Evolutionary conservation across 768 basidiomycete species (phyloP).

Genomic region (Cantharellus cinnabarinus): DNA sequence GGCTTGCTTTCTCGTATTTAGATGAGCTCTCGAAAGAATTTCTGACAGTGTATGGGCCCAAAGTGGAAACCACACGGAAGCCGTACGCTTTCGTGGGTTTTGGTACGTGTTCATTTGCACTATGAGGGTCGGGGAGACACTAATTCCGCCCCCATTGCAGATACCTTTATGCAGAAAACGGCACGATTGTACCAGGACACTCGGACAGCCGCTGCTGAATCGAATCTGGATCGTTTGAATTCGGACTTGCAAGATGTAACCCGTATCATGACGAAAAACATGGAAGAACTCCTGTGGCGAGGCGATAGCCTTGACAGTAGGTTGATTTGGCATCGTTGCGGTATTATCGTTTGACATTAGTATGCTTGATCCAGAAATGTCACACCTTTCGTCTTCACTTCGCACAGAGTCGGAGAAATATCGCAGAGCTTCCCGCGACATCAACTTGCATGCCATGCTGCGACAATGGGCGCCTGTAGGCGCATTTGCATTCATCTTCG

Average conservation of each 20-base stretch:
- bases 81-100: constrained; percentile 99
- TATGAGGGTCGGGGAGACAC: background rate
- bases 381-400: constrained; percentile 81
- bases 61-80: constrained; percentile 78
- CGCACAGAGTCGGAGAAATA: constrained; percentile 96
- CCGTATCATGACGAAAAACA: constrained; percentile 99
- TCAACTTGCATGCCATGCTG: constrained; percentile 84
- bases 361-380: constrained; percentile 51
- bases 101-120: constrained; percentile 31
- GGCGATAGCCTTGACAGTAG: constrained; percentile 90
- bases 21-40: constrained; percentile 97
- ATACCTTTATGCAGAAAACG: constrained; percentile 98
- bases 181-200: constrained; percentile 89
- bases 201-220: constrained; percentile 40
- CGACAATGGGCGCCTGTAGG: constrained; percentile 90
- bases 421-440: constrained; percentile 81
- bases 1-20: constrained; percentile 91
- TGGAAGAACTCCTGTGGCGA: constrained; percentile 97
- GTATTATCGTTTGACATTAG: background rate
- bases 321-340: constrained; percentile 14
- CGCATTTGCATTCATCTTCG: constrained; percentile 35
- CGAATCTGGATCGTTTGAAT: constrained; percentile 69
- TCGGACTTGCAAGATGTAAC: constrained; percentile 97
- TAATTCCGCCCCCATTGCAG: constrained; percentile 22
- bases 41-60: constrained; percentile 73